Conservation (phyloP, 1,284 basidiomycete species). For the Clitocybe nebularis region DNA sequence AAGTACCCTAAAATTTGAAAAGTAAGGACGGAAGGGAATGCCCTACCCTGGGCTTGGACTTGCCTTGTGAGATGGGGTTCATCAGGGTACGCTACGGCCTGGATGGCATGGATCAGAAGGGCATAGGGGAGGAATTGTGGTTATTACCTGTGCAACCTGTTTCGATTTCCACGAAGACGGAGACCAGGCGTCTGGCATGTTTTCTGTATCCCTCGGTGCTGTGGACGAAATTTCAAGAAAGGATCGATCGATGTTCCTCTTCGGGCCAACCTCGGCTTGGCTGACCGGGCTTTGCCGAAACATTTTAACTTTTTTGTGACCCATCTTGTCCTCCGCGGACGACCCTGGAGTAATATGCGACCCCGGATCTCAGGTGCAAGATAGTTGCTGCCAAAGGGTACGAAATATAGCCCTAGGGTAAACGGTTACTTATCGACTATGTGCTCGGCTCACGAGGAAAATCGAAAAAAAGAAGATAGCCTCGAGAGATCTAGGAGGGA, state of each 20-base stretch:
- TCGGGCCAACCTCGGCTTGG: not conserved
- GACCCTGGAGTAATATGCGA: too few relatives aligned
- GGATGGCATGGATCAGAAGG: not conserved
- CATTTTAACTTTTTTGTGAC: not conserved
- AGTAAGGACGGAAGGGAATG: slow-evolving; percentile 6
- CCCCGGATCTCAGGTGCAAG: too few relatives aligned
- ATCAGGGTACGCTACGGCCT: slow-evolving; percentile 58
- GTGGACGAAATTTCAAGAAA: too few relatives aligned
- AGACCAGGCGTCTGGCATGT: slow-evolving; percentile 35
- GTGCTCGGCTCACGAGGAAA: too few relatives aligned
- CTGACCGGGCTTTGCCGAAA: slow-evolving; percentile 4
- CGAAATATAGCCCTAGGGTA: too few relatives aligned
- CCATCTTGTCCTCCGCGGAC: not conserved
- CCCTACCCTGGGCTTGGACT: slow-evolving; percentile 9
- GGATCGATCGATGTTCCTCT: not conserved
- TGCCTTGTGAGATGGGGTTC: slow-evolving; percentile 42
- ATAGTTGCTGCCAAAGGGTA: too few relatives aligned
- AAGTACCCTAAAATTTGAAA: slow-evolving; percentile 55
- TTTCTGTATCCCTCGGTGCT: not conserved
- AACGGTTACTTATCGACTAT: too few relatives aligned
- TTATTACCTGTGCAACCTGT: slow-evolving; percentile 60
- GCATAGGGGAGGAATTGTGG: not conserved
- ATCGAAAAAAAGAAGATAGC: too few relatives aligned
- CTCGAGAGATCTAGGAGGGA: too few relatives aligned
- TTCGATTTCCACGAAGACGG: slow-evolving; percentile 60